Base-by-base conservation (phyloP, 1,284 basidiomycete genomes). In the Lentinus polychrous region DNA sequence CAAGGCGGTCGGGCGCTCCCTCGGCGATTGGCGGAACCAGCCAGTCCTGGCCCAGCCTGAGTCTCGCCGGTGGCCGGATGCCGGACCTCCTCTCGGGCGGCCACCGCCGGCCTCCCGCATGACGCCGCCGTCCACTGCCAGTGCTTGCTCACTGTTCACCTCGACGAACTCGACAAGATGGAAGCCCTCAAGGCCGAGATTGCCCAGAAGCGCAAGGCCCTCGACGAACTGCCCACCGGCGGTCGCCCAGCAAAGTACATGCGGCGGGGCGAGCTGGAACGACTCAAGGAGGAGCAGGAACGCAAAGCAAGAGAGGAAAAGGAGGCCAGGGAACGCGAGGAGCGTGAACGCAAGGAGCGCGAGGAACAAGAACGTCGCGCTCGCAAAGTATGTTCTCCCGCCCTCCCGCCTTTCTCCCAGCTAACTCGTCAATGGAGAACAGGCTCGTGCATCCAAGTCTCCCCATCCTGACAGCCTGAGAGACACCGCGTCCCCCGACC, bases 131-230 rank as follows among this genome's bases (percentile, higher is more conserved):
- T 22, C 18, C 17, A n/a, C n/a, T n/a, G n/a, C n/a, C n/a, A n/a
- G n/a, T n/a, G 8, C 38, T 17, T 39, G n/a, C 44, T 18, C n/a
- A 41, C 36, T 31, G 22, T n/a, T 36, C 35, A 14, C 24, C 40
- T 4, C 23, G 11, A 17, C 39, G 39, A 15, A 24, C 24, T 38
- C 22, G 24, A 40, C 52, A 43, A 23, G 39, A 94, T 94, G 91
- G 85, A 94, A 62, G 81, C 82, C 22, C 82, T 94, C 59, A 90
- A 87, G 60, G 84, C 91, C 49, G 91, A 95, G 68, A 88, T 98
- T 54, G 86, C 83, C 18, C 69, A 78, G 49, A 96, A 97, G 67
- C 86, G 93, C 58, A 95, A 94, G 64, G 73, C 78, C 2, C 59
- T 77, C 15, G 65, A 79, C 6, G 65, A 72, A n/a, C 68, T 72